Conservation (phyloP, 495 filamentous ascomycete species). For the Xylaria bambusicola region DNA sequence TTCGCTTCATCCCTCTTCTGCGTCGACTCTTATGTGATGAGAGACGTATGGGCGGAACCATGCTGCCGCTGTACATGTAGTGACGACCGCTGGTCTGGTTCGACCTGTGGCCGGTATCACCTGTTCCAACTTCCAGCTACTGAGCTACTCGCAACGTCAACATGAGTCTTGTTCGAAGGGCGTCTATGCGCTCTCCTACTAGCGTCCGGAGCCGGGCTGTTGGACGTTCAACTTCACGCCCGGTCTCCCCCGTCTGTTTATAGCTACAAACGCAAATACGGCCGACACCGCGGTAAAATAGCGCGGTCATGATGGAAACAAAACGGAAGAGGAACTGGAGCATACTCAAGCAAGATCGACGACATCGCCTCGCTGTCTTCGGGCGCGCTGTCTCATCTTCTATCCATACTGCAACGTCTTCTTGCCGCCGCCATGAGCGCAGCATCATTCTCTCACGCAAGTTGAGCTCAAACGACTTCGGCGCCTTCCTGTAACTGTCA, state of each 20-base stretch:
- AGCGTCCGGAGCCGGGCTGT: conserved; percentile 57
- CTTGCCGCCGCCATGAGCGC: conserved; percentile 57
- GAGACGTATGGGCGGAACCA: not conserved
- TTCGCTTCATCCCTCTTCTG: not conserved
- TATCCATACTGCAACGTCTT: conserved; percentile 64
- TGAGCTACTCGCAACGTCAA: conserved; percentile 24
- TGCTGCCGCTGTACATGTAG: conserved; percentile 10
- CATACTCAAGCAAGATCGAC: conserved; percentile 50
- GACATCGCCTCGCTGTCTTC: conserved; percentile 61
- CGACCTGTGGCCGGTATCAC: not conserved
- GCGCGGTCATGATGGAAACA: conserved; percentile 53
- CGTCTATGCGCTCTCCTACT: conserved; percentile 52
- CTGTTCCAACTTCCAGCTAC: conserved; percentile 31
- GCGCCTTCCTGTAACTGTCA: conserved; percentile 62
- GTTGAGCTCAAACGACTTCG: conserved; percentile 64
- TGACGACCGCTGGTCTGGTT: not conserved
- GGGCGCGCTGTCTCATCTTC: conserved; percentile 58
- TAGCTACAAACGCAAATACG: conserved; percentile 63
- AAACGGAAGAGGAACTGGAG: conserved; percentile 62
- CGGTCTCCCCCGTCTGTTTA: conserved; percentile 62
- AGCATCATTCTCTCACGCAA: conserved; percentile 63
- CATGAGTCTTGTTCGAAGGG: conserved; percentile 44
- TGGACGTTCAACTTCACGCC: conserved; percentile 57
- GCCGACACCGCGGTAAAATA: conserved; percentile 64
- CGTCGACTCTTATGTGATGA: not conserved